Evolutionary conservation across 2,329 filamentous ascomycete species (phyloP), one percentile per base, ranked within the genome.

Genomic region (Rhynchosporium graminicola): DNA sequence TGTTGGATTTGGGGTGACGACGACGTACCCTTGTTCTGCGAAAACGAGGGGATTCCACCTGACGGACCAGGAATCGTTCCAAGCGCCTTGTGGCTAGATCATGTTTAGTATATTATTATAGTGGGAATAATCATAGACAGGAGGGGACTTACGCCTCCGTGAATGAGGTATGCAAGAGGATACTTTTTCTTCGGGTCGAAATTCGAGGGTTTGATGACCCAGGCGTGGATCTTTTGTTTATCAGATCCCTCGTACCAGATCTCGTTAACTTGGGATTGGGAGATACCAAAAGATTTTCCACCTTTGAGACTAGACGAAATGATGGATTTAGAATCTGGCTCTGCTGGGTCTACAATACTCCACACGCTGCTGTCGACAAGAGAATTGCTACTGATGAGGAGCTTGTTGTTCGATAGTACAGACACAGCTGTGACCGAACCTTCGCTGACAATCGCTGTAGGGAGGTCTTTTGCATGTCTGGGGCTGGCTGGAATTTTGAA

Each of bases 21-120:
- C 90, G 3, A 96, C 83, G 72, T 95, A 96, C 51, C 92, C 92
- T 76, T 94, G 90, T 74, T 96, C 91, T 3, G 92, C 91, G 72
- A 92, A 96, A 9, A 94, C 83, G 63, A 90, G 90, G 1, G 90
- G 88, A 73, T 96, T 96, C 92, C 92, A 96, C 20, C 92, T 82
- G 2, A 88, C 92, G 74, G 84, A 89, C 73, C 73, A 74, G 45
- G 60, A 58, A 59, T 74, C 72, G 46, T 71, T 70, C 73, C 73
- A 74, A 0, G 71, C 70, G 51, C 72, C 71, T 71, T 74, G 73
- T 3, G 73, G 73, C 61, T 63, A 12, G 20, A 20, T 33, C n/a
- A 8, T 13, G 46, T 20, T 20, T 20, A 20, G 20, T 20, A 20
- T 20, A 20, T 20, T 20, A 20, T 20, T 20, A 20, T 15, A 57